Evolutionary conservation across 2,329 filamentous ascomycete species (phyloP).

Genomic region (Hymenoscyphus fructigenus): DNA sequence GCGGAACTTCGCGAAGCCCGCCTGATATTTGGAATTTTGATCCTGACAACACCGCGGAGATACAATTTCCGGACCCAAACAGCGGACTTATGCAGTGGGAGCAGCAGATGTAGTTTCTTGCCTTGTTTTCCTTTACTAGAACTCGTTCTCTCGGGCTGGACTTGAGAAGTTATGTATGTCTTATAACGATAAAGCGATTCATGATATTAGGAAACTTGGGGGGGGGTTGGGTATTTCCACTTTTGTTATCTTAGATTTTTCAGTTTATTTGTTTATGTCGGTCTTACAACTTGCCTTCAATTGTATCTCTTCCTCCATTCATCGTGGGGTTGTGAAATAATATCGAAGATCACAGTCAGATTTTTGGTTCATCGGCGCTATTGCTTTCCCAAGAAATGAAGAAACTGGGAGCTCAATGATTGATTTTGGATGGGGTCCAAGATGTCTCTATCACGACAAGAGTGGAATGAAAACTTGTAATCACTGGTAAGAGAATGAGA

Average conservation of each 20-base stretch:
- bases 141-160: neutral
- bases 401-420: no score
- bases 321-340: no score
- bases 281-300: no score
- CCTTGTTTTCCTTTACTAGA: neutral
- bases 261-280: no score
- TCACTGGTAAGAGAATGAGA: no score
- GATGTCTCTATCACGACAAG: no score
- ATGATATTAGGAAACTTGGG: neutral
- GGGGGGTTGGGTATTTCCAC: neutral
- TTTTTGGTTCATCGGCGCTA: no score
- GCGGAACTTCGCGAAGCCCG: constrained; percentile 9
- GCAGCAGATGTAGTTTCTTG: constrained; percentile 3
- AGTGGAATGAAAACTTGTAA: no score
- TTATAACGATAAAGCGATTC: neutral
- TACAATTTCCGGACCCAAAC: neutral
- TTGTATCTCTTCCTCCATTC: no score
- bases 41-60: neutral
- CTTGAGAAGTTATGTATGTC: neutral
- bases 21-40: constrained; percentile 20
- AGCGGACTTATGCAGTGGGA: constrained; percentile 8
- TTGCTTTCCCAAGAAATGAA: no score
- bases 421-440: no score
- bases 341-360: no score
- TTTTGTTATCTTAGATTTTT: neutral